phyloP scores from a whole-genome alignment of 1,284 basidiomycete species.

The Mycena sp. region DNA sequence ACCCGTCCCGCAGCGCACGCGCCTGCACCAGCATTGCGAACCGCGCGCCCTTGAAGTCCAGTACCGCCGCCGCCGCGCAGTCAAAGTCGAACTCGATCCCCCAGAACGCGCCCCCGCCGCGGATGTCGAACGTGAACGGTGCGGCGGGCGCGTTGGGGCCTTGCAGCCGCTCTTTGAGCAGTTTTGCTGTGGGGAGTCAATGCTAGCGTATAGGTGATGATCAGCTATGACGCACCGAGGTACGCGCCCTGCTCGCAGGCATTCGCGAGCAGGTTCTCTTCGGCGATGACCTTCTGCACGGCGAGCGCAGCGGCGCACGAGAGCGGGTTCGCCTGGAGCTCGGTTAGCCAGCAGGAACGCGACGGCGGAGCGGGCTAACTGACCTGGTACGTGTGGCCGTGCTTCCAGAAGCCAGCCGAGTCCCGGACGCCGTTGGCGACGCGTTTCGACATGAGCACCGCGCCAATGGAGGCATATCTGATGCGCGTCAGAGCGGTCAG shows the following conservation, averaged over 20 bases:
- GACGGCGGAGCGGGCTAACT: slow-evolving; percentile 3
- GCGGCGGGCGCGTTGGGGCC: slow-evolving; percentile 64
- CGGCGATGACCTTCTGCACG: slow-evolving; percentile 76
- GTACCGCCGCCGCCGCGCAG: slow-evolving; percentile 45
- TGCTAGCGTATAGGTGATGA: slow-evolving; percentile 3
- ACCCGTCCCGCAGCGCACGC: slow-evolving; percentile 67
- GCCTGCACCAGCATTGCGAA: slow-evolving; percentile 76
- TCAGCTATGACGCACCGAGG: slow-evolving; percentile 47
- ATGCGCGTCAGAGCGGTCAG: not conserved
- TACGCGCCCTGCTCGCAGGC: slow-evolving; percentile 70
- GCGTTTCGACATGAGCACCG: slow-evolving; percentile 76
- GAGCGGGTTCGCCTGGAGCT: slow-evolving; percentile 69
- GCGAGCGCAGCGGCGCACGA: slow-evolving; percentile 83
- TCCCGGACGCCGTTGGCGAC: slow-evolving; percentile 75
- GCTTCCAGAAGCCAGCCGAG: slow-evolving; percentile 77
- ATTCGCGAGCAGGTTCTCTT: slow-evolving; percentile 76
- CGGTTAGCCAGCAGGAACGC: slow-evolving; percentile 8
- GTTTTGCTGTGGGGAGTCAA: slow-evolving; percentile 44
- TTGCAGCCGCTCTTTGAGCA: slow-evolving; percentile 64
- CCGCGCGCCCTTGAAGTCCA: slow-evolving; percentile 60
- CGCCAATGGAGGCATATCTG: slow-evolving; percentile 87
- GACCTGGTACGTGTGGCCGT: slow-evolving; percentile 90
- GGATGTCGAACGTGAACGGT: slow-evolving; percentile 77
- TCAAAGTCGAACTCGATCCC: slow-evolving; percentile 82
- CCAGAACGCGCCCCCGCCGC: slow-evolving; percentile 86